Evolutionary conservation across 345 rosid genomes (phyloP), one percentile per base, ranked within the genome.

Genomic region (Moricandia moricandioides): DNA sequence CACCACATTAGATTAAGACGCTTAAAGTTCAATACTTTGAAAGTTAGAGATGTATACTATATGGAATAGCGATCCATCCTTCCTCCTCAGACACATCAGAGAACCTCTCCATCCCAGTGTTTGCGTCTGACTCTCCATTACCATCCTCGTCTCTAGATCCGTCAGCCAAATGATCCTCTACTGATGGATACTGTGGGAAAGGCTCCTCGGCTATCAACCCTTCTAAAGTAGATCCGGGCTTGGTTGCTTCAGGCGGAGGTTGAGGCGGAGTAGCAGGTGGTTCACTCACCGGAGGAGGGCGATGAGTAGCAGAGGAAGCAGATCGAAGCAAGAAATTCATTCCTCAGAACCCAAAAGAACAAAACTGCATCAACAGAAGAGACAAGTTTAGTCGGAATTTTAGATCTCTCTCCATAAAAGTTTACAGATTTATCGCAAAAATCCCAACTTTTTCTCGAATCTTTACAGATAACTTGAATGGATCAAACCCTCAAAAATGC

Each of bases 1-100:
- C 7, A 78, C 1, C 27, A 67, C 43, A 59, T 49, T 9, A 63
- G 65, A 49, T 54, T 62, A 54, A 51, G n/a, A 6, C 10, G 17
- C 8, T n/a, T 27, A 17, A 45, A 47, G 24, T 2, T 27, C 11
- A 66, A 57, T 12, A 70, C 37, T 64, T 63, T 17, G 31, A 3
- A 11, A 71, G 34, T 11, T 67, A 31, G 35, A 65, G 43, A 60
- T 67, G n/a, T 9, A 68, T 71, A 95, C 99, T 87, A 52, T 79
- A 84, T n/a, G 99, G 99, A 65, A 96, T 88, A 14, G 85, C 82
- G 75, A 96, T 88, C 92, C 94, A 90, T 77, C 98, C 99, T 84
- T 96, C 91, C 79, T 90, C 92, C 29, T 88, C 95, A 5, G 89
- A 82, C 17, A 96, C 98, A 86, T 89, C 92, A 1, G 70, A 81